Evolutionary conservation across 352 stramenopile genomes (phyloP), one percentile per base, ranked within the genome.

Genomic region (Pythium plurisporium): DNA sequence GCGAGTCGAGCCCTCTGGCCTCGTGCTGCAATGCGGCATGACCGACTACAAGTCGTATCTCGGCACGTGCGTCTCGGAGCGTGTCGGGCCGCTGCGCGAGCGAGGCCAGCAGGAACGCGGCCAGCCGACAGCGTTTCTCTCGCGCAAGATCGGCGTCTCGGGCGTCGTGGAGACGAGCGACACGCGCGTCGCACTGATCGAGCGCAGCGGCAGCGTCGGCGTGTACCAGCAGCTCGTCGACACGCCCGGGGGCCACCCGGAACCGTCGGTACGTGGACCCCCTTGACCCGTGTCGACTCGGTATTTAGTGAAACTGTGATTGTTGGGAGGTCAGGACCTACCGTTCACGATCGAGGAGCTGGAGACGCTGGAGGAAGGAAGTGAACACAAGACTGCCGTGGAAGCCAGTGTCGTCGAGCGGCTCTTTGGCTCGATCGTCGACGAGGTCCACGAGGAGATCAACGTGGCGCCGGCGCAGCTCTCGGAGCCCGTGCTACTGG

Each of bases 21-120:
- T 86, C 3, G 53, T 45, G 25, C 51, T 74, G 42, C 49, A 67
- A 26, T 88, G 67, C 55, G 79, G 79, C 1, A 41, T 90, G 17
- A 88, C 76, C 0, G 74, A 88, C 62, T 94, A 94, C 67, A 81
- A 79, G 27, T 74, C 82, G 51, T 92, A 92, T 45, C 27, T 94
- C 46, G 79, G 79, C 38, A 86, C 72, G 34, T 94, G 84, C 62
- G 87, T 73, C 59, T 83, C 82, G 29, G 50, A 69, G 3, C 62
- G 73, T 11, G 64, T 73, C 5, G 42, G 45, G 14, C 58, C 55
- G 37, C 62, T 91, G 37, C 57, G 19, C 11, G 81, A 86, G 33
- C 47, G 56, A 23, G 50, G 22, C 30, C 9, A 17, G 31, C 30
- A 54, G 22, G 5, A 29, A 0, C 10, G 20, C 5, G 52, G 26